Percentiles rank a stretch among this genome's conserved stretches.
These are phyloP conservation scores for Aspergillus diversus DNA, from an alignment of 495 filamentous ascomycete species.

Conservation along the genomic window DNA sequence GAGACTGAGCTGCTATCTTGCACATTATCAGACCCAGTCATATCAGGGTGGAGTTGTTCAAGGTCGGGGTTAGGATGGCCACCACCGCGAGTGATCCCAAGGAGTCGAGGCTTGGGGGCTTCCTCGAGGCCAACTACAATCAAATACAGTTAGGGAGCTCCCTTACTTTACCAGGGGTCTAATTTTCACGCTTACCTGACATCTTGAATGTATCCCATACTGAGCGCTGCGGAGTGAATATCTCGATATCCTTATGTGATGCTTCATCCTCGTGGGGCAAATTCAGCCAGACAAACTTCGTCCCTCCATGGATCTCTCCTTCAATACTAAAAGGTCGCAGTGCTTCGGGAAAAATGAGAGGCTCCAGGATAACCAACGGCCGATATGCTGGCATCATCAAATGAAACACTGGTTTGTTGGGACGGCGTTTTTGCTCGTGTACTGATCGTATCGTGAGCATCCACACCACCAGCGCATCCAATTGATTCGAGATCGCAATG, in stretches of 20 bases:
- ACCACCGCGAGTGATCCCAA: too few relatives aligned
- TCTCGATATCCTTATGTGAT: slow-evolving; percentile 9
- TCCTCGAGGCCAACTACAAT: too few relatives aligned
- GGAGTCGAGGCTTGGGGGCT: too few relatives aligned
- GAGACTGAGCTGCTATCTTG: too few relatives aligned
- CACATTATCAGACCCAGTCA: too few relatives aligned
- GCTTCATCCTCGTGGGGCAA: slow-evolving; percentile 2
- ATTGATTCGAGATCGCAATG: slow-evolving; percentile 11
- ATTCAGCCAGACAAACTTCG: slow-evolving; percentile 13
- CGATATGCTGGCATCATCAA: slow-evolving; percentile 12
- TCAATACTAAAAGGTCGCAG: slow-evolving; percentile 10
- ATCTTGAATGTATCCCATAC: too few relatives aligned
- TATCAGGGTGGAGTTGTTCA: too few relatives aligned
- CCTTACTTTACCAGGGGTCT: too few relatives aligned
- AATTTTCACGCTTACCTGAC: too few relatives aligned
- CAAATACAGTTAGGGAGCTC: too few relatives aligned
- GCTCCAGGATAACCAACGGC: slow-evolving; percentile 10
- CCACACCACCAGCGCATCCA: slow-evolving; percentile 8
- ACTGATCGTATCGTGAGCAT: not conserved
- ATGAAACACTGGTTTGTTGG: slow-evolving; percentile 2
- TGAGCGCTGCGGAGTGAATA: not conserved
- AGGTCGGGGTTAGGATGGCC: too few relatives aligned
- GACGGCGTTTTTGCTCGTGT: not conserved
- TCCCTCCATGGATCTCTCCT: slow-evolving; percentile 12
- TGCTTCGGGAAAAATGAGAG: slow-evolving; percentile 7